These are phyloP conservation scores for Capronia coronata DNA, from an alignment of 2,329 filamentous ascomycete genomes.

Conservation along the genomic window DNA sequence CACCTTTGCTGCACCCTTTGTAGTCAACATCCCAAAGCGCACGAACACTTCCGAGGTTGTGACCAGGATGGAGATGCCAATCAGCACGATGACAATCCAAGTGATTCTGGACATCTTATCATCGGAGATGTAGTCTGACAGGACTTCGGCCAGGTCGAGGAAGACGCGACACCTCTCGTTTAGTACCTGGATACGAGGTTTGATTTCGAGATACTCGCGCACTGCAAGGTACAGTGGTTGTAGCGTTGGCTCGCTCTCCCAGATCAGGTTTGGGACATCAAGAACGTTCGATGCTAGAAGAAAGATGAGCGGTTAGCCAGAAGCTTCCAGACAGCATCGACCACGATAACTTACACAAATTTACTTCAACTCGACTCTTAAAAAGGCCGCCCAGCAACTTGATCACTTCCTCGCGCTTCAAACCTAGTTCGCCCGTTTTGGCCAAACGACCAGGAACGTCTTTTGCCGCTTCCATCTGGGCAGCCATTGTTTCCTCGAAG, in stretches of 20 bases:
- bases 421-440: slow-evolving; percentile 79
- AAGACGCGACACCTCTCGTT: slow-evolving; percentile 97
- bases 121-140: slow-evolving; percentile 86
- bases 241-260: slow-evolving; percentile 91
- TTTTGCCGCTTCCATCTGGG: slow-evolving; percentile 88
- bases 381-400: slow-evolving; percentile 86
- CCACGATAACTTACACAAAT: slow-evolving; percentile 66
- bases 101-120: slow-evolving; percentile 86
- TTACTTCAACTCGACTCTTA: slow-evolving; percentile 91
- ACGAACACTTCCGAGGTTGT: slow-evolving; percentile 84
- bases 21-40: slow-evolving; percentile 66
- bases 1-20: slow-evolving; percentile 11
- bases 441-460: slow-evolving; percentile 85
- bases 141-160: slow-evolving; percentile 88
- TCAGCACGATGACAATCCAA: slow-evolving; percentile 96
- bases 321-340: not conserved
- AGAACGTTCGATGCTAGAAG: slow-evolving; percentile 80
- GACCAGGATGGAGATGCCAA: slow-evolving; percentile 82
- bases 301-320: slow-evolving; percentile 6
- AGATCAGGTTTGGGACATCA: slow-evolving; percentile 95
- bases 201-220: slow-evolving; percentile 95
- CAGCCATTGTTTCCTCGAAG: slow-evolving; percentile 92
- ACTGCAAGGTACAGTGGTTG: slow-evolving; percentile 92
- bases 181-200: slow-evolving; percentile 88
- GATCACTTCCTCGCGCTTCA: slow-evolving; percentile 87